Evolutionary conservation across 805 yeast genomes (phyloP).

Genomic region (Myxozyma udenii): DNA sequence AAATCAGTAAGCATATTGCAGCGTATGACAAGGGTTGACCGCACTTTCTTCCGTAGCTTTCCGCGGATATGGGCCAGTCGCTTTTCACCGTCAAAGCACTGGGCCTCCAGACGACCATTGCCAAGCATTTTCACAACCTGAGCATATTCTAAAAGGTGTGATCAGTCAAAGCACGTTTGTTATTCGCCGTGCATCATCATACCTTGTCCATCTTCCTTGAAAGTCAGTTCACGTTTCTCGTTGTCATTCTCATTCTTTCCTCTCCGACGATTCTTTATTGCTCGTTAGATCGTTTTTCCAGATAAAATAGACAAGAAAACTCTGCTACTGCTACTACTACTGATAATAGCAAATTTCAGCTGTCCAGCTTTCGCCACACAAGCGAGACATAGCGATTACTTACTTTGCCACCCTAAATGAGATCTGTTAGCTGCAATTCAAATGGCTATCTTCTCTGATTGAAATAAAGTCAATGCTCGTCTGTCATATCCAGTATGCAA

Average conservation of each 20-base stretch:
- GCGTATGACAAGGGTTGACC: neutral
- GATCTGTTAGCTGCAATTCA: too few species aligned
- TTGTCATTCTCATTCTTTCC: conserved; percentile 93
- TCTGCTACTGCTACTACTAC: neutral
- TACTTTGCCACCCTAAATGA: conserved; percentile 48
- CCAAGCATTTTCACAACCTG: conserved; percentile 98
- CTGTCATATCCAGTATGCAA: too few species aligned
- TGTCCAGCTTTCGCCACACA: neutral
- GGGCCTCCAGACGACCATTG: conserved; percentile 92
- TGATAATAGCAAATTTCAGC: neutral
- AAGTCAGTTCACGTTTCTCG: conserved; percentile 89
- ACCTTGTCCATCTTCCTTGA: conserved; percentile 87
- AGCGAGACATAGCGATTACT: too few species aligned
- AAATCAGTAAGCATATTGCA: neutral
- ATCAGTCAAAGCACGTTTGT: neutral
- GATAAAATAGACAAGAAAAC: neutral
- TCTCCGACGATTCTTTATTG: conserved; percentile 78
- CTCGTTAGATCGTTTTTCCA: neutral
- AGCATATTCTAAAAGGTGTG: conserved; percentile 64
- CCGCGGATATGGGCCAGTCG: conserved; percentile 99
- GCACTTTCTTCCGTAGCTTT: conserved; percentile 94
- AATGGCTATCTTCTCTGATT: too few species aligned
- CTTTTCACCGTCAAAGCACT: conserved; percentile 89
- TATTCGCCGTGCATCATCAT: neutral
- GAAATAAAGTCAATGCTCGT: too few species aligned